phyloP scores from a whole-genome alignment of 345 rosid genomes.

The Ceriops zippeliana region DNA sequence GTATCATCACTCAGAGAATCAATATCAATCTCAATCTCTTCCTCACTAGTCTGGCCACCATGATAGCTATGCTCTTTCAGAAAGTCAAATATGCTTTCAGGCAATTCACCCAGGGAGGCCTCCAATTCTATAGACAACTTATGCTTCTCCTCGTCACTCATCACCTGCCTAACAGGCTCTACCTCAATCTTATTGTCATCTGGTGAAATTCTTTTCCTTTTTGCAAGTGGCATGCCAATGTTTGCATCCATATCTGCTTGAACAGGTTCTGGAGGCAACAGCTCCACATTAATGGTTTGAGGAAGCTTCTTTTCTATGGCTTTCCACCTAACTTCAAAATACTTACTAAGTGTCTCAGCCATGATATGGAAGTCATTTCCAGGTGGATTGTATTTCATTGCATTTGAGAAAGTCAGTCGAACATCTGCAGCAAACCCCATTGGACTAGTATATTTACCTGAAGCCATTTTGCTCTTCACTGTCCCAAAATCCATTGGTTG shows the following conservation, averaged over 20 bases:
- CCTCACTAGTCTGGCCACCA: conserved; percentile 56
- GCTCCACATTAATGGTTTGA: conserved; percentile 14
- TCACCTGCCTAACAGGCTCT: conserved; percentile 41
- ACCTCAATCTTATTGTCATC: conserved; percentile 33
- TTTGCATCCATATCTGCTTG: conserved; percentile 26
- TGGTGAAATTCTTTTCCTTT: conserved; percentile 40
- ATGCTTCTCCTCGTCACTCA: conserved; percentile 55
- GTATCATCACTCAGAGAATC: conserved; percentile 61
- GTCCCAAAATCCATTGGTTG: conserved; percentile 97
- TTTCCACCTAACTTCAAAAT: conserved; percentile 81
- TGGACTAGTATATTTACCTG: conserved; percentile 62
- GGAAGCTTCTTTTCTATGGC: conserved; percentile 71
- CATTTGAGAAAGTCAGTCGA: conserved; percentile 76
- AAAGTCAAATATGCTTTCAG: conserved; percentile 65
- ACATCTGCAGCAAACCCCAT: conserved; percentile 68
- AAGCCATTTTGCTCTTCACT: conserved; percentile 49
- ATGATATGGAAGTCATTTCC: conserved; percentile 66
- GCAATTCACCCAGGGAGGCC: conserved; percentile 56
- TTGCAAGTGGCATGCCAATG: conserved; percentile 24
- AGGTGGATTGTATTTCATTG: conserved; percentile 78
- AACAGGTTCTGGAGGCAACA: conserved; percentile 30
- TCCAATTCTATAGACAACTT: conserved; percentile 53
- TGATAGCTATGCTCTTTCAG: conserved; percentile 57
- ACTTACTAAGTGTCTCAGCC: conserved; percentile 60
- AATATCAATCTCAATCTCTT: conserved; percentile 87